phyloP scores from a whole-genome alignment of 352 stramenopile species.

The Phytophthora brassicae region DNA sequence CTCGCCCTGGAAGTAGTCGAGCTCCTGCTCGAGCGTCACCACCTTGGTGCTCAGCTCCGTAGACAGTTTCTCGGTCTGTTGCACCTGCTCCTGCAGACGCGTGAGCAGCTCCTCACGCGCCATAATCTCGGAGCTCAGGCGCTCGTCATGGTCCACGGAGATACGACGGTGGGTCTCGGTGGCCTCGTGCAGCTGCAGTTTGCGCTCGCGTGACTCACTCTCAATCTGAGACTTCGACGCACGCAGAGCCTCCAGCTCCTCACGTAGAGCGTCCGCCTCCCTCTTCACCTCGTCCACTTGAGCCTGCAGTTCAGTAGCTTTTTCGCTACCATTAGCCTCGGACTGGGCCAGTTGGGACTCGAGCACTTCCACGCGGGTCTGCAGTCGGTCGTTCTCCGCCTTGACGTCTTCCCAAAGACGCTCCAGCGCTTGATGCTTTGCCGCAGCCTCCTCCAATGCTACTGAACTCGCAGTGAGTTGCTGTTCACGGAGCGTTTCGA shows the following conservation, averaged over 20 bases:
- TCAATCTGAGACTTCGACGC: slow-evolving; percentile 52
- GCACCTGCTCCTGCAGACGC: slow-evolving; percentile 41
- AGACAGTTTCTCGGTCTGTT: slow-evolving; percentile 35
- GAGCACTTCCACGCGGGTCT: slow-evolving; percentile 61
- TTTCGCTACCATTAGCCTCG: slow-evolving; percentile 39
- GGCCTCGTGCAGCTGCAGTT: slow-evolving; percentile 42
- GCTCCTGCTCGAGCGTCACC: slow-evolving; percentile 66
- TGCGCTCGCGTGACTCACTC: slow-evolving; percentile 48
- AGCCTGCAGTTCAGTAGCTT: slow-evolving; percentile 47
- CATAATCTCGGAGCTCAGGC: slow-evolving; percentile 45
- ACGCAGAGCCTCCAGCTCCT: slow-evolving; percentile 52
- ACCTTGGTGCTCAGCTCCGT: slow-evolving; percentile 40
- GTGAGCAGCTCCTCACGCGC: slow-evolving; percentile 53
- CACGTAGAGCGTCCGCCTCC: slow-evolving; percentile 46
- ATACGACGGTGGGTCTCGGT: slow-evolving; percentile 47
- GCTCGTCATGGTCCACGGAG: slow-evolving; percentile 45
- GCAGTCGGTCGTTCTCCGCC: slow-evolving; percentile 55
- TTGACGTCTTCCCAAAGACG: slow-evolving; percentile 53
- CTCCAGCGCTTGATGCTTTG: slow-evolving; percentile 63
- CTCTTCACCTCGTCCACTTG: slow-evolving; percentile 54
- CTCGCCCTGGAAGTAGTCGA: slow-evolving; percentile 83
- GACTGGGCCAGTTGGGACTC: slow-evolving; percentile 45
- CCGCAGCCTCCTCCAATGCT: slow-evolving; percentile 45
- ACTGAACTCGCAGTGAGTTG: slow-evolving; percentile 50
- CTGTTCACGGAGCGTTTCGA: slow-evolving; percentile 43